Base-by-base conservation (phyloP, 805 yeast species). In the Saturnispora saitoi region DNA sequence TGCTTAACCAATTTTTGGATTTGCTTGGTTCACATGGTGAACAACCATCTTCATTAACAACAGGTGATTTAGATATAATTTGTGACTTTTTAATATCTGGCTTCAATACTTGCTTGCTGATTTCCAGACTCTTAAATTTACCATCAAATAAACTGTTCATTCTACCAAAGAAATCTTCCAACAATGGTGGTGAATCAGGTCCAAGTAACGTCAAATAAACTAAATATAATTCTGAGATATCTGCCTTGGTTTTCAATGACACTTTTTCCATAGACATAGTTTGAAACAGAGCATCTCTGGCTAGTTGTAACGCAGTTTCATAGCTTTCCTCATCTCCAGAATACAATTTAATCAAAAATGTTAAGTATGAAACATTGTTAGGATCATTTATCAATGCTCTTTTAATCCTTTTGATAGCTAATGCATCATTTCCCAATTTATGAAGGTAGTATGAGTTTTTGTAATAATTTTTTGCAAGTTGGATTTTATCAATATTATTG, bases 171-270 rank as follows among this genome's bases (percentile, higher is more conserved):
- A 86, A 71, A 41, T 78, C 87, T 2, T 85, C 76, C n/a, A 89
- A 60, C 44, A 72, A 43, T 11, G 44, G 50, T 5, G 41, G 26
- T 2, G 75, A 70, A 4, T 76, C 67, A 5, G 77, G 71, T 57
- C 84, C 89, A 46, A 79, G 66, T n/a, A 87, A 68, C 1, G 86
- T 79, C 32, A 88, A 66, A 56, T 83, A 86, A 0, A 95, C 83
- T 64, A 85, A 71, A 56, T 85, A 85, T 60, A 88, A 70, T 59
- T 86, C 86, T 46, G 81, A 59, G 48, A 80, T 73, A 49, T 74
- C 80, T 66, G 75, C 68, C 57, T 75, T 66, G 32, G 66, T 49
- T 15, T 45, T 41, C 34, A 46, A 46, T 12, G 32, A 22, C 12
- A 10, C 24, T 4, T 14, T 10, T 20, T 15, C 20, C 22, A 24